Evolutionary conservation across 805 yeast genomes (phyloP).

Genomic region (Millerago galiae): DNA sequence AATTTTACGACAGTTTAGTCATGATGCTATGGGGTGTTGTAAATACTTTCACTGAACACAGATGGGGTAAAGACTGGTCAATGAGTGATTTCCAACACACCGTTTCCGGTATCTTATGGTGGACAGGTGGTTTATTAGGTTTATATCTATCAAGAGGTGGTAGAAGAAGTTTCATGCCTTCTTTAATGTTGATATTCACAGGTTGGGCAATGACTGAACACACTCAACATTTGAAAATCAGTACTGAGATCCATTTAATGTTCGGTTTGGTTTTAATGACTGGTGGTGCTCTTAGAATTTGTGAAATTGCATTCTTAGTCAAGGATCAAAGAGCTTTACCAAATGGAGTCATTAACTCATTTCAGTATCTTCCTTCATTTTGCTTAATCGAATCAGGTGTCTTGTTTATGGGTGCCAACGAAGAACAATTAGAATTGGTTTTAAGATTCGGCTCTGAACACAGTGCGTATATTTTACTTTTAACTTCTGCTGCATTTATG

Average conservation of each 20-base stretch:
- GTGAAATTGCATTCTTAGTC: conserved; percentile 76
- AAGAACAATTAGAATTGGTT: conserved; percentile 74
- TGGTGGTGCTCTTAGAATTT: conserved; percentile 70
- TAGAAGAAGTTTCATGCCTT: conserved; percentile 70
- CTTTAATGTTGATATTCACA: conserved; percentile 74
- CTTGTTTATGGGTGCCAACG: conserved; percentile 87
- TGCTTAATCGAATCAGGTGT: conserved; percentile 73
- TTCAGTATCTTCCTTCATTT: conserved; percentile 85
- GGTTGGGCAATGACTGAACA: conserved; percentile 96
- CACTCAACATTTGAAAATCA: conserved; percentile 63
- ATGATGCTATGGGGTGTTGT: conserved; percentile 90
- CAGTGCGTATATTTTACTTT: conserved; percentile 70
- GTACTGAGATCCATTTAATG: conserved; percentile 82
- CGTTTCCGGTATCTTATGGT: conserved; percentile 94
- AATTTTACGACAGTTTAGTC: conserved; percentile 72
- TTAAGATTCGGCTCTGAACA: conserved; percentile 76
- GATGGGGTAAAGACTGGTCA: conserved; percentile 93
- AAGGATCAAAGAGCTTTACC: conserved; percentile 44
- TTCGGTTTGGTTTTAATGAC: conserved; percentile 77
- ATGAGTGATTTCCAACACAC: conserved; percentile 96
- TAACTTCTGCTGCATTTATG: conserved; percentile 67
- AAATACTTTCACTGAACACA: conserved; percentile 92
- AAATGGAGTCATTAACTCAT: conserved; percentile 46
- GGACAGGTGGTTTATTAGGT: conserved; percentile 90
- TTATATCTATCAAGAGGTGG: conserved; percentile 66